Evolutionary conservation across 1,284 basidiomycete species (phyloP), one percentile per base, ranked within the genome.

Genomic region (Tilletia walkeri): DNA sequence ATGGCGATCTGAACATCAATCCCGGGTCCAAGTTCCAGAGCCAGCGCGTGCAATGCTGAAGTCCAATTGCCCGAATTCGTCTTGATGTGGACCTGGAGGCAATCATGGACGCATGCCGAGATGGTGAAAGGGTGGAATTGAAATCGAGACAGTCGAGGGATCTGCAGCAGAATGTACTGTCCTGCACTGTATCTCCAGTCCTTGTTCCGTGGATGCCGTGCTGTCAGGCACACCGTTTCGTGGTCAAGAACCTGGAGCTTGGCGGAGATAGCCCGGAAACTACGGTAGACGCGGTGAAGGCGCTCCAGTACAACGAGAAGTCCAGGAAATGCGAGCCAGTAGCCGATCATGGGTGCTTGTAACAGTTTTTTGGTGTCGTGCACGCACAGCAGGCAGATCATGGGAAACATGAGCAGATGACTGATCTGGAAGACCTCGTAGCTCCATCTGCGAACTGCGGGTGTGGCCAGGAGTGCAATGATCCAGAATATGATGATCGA

Each of bases 101-200:
- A 47, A 45, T 69, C 68, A 18, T 69, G n/a, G 36, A 50, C 18
- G 63, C 67, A 68, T 3, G 20, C 30, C n/a, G 70, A 71, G 50
- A 71, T 69, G 6, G 70, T 71, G 47, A 71, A 71, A 2, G 70
- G 70, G 41, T 71, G 70, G 50, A 67, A 71, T 63, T 71, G 70
- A 36, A 54, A 71, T 12, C 14, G 14, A 30, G 47, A 54, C n/a
- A 71, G 24, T 12, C 18, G 14, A 3, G 70, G 70, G 14, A 71
- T 39, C 49, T 69, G 67, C 1, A 71, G 63, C 4, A 71, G 38
- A 18, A 71, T 61, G 34, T 67, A 71, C 39, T 71, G 70, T 3
- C 70, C 70, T 12, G 70, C 67, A 50, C 65, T 16, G 47, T 61
- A 71, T 14, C 12, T n/a, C 69, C 69, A 70, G 56, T 7, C 56